These are phyloP conservation scores for Pseudogymnoascus sp. DNA, from an alignment of 2,329 filamentous ascomycete genomes.

Conservation along the genomic window DNA sequence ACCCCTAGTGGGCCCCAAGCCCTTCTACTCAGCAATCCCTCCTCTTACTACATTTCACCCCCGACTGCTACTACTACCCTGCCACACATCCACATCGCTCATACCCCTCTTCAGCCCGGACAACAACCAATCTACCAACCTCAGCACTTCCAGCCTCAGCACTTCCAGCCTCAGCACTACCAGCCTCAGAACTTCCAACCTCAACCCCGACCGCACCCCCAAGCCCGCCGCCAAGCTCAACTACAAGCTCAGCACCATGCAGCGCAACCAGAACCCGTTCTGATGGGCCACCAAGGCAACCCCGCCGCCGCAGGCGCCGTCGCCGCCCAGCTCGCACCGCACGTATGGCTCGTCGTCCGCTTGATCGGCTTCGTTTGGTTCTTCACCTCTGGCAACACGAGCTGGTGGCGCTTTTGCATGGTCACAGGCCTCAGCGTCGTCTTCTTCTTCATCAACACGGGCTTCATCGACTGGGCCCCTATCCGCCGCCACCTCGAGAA, in stretches of 20 bases:
- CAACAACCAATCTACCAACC: neutral
- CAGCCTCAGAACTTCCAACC: neutral
- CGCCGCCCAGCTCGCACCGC: slow-evolving; percentile 40
- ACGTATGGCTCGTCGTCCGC: slow-evolving; percentile 52
- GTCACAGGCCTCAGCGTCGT: slow-evolving; percentile 44
- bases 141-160: neutral
- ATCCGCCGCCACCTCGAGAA: slow-evolving; percentile 51
- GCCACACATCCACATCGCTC: slow-evolving; percentile 15
- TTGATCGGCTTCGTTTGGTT: slow-evolving; percentile 55
- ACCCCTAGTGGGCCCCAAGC: slow-evolving; percentile 52
- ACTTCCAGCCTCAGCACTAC: neutral
- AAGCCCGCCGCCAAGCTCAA: neutral
- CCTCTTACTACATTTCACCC: slow-evolving; percentile 44
- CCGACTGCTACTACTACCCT: slow-evolving; percentile 14
- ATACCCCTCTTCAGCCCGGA: neutral
- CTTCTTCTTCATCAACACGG: slow-evolving; percentile 52
- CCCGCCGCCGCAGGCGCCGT: slow-evolving; percentile 22
- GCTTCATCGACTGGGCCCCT: slow-evolving; percentile 50
- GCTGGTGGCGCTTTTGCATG: slow-evolving; percentile 50
- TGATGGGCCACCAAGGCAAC: slow-evolving; percentile 27
- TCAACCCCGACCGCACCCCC: neutral
- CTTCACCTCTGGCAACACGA: slow-evolving; percentile 49
- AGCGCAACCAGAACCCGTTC: slow-evolving; percentile 6
- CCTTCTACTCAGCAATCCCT: slow-evolving; percentile 45
- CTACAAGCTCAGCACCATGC: neutral